Conservation (phyloP, 257 asterid species). For the Primulina huaijiensis region DNA sequence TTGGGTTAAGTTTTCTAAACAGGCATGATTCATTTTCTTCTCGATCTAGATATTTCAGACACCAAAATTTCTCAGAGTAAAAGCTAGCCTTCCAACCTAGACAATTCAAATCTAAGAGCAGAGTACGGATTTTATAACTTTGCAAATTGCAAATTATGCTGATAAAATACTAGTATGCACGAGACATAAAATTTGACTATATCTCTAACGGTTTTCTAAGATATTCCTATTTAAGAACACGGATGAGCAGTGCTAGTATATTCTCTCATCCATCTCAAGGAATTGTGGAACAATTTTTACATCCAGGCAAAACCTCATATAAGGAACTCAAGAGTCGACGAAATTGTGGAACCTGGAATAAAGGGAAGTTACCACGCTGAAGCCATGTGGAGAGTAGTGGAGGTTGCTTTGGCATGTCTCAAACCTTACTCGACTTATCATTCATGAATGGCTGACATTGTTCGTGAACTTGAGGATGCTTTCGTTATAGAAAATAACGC, state of each 20-base stretch:
- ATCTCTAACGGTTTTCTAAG: slow-evolving; percentile 9
- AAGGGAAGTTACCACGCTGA: slow-evolving; percentile 56
- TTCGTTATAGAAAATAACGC: slow-evolving; percentile 61
- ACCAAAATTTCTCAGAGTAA: slow-evolving; percentile 44
- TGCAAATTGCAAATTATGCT: not conserved
- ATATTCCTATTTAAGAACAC: slow-evolving; percentile 41
- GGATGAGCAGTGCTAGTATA: slow-evolving; percentile 34
- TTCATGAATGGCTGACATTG: slow-evolving; percentile 80
- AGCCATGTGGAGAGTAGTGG: slow-evolving; percentile 64
- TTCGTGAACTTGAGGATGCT: slow-evolving; percentile 90
- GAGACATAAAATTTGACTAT: slow-evolving; percentile 22
- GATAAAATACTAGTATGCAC: not conserved
- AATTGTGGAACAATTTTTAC: slow-evolving; percentile 21
- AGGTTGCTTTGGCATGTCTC: slow-evolving; percentile 85
- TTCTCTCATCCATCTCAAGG: slow-evolving; percentile 36
- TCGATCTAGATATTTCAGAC: slow-evolving; percentile 49
- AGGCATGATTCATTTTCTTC: not conserved
- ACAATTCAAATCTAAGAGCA: slow-evolving; percentile 44
- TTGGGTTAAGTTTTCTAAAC: not conserved
- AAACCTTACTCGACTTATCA: slow-evolving; percentile 80
- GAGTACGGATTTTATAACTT: slow-evolving; percentile 46
- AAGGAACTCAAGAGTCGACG: slow-evolving; percentile 71
- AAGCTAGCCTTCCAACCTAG: slow-evolving; percentile 33
- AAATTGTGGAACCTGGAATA: slow-evolving; percentile 42
- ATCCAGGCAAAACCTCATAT: slow-evolving; percentile 73